phyloP scores from a whole-genome alignment of 1,139 yeast species.

The Pichia sp. region DNA sequence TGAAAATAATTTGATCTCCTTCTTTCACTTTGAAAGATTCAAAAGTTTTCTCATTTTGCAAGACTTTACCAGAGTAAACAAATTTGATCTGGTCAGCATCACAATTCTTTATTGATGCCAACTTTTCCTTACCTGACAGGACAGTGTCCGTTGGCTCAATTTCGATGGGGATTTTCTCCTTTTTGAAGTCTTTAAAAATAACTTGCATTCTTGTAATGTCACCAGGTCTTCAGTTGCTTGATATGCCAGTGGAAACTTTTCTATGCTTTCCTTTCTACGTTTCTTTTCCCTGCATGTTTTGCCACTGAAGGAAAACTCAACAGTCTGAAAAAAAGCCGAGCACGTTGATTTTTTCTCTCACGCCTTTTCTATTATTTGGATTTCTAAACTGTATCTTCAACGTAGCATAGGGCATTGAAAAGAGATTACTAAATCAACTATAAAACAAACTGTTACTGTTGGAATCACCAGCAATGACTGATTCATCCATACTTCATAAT shows the following conservation, averaged over 20 bases:
- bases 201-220: constrained; percentile 49
- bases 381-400: neutral
- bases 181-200: constrained; percentile 86
- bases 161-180: constrained; percentile 78
- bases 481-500: constrained; percentile 12
- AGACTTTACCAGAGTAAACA: constrained; percentile 88
- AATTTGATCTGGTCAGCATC: constrained; percentile 77
- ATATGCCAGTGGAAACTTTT: no score
- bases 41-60: constrained; percentile 76
- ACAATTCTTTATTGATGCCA: constrained; percentile 65
- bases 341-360: neutral
- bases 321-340: neutral
- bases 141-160: constrained; percentile 70
- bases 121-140: constrained; percentile 62
- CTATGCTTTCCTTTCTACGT: no score
- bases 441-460: neutral
- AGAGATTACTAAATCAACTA: neutral
- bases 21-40: constrained; percentile 75
- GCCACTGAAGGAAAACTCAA: constrained; percentile 10
- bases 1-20: constrained; percentile 86
- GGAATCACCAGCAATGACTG: constrained; percentile 2
- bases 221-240: neutral
- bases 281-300: neutral
- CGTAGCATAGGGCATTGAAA: neutral
- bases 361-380: neutral